These are phyloP conservation scores for Leishmania major DNA, from an alignment of 208 protist genomes.

Conservation along the genomic window DNA sequence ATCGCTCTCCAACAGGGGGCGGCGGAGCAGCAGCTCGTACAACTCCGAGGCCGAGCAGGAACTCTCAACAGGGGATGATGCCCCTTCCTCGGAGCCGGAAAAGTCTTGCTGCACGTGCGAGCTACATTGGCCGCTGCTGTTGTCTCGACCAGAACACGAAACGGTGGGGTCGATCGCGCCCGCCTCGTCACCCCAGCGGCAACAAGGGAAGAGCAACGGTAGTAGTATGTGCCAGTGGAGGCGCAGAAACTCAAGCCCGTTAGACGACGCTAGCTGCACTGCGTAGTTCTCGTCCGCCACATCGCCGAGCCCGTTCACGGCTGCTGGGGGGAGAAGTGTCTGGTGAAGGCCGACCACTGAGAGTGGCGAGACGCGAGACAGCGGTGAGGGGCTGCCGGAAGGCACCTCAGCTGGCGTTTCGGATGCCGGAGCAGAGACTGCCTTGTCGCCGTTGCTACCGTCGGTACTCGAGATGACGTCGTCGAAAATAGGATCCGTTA, in stretches of 20 bases:
- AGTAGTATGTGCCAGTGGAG: conserved; percentile 74
- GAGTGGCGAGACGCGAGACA: conserved; percentile 10
- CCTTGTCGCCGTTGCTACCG: not conserved
- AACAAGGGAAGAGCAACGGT: conserved; percentile 57
- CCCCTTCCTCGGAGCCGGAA: not conserved
- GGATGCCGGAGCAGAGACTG: not conserved
- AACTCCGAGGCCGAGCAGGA: conserved; percentile 11
- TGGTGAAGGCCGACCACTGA: conserved; percentile 74
- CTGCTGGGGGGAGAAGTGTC: conserved; percentile 62
- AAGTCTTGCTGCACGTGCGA: not conserved
- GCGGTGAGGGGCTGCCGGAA: not conserved
- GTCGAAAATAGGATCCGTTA: conserved; percentile 4
- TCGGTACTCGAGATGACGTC: not conserved
- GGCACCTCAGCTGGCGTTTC: not conserved
- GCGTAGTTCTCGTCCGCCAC: conserved; percentile 71
- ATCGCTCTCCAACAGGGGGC: conserved; percentile 29
- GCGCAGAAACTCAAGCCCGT: conserved; percentile 71
- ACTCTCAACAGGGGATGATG: not conserved
- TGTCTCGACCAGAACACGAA: not conserved
- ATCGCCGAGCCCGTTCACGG: conserved; percentile 29
- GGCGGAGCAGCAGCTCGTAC: conserved; percentile 4
- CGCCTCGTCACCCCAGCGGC: not conserved
- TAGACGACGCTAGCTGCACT: conserved; percentile 45
- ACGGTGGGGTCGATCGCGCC: not conserved
- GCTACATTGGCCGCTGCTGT: not conserved